Percentiles rank a stretch among this genome's conserved stretches.
Conservation (phyloP, 2,329 filamentous ascomycete species). For the Corynespora cassiicola region DNA sequence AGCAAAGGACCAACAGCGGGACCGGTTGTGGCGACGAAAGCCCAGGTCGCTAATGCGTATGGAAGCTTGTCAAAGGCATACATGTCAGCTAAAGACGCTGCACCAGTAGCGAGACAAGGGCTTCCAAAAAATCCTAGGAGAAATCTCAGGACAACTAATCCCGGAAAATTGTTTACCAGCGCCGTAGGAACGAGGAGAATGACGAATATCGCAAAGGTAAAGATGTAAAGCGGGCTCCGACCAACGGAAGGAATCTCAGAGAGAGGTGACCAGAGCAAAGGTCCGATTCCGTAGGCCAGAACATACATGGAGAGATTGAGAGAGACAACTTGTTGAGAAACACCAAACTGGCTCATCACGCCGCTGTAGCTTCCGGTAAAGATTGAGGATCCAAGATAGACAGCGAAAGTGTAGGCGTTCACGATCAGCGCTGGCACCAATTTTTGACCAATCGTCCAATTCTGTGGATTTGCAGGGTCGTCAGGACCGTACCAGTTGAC, state of each 20-base stretch:
- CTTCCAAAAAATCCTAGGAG: constrained; percentile 31
- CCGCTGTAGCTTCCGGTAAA: constrained; percentile 48
- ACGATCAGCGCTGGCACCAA: too few species aligned
- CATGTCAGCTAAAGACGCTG: constrained; percentile 30
- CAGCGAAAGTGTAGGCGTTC: constrained; percentile 66
- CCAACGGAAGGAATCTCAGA: constrained; percentile 66
- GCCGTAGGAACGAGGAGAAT: constrained; percentile 69
- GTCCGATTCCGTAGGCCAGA: constrained; percentile 67
- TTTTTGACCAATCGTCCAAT: constrained; percentile 41
- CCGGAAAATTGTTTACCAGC: constrained; percentile 64
- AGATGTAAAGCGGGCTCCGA: constrained; percentile 69
- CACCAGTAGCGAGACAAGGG: constrained; percentile 31
- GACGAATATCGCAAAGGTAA: constrained; percentile 70
- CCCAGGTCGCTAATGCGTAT: constrained; percentile 48
- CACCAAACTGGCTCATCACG: constrained; percentile 58
- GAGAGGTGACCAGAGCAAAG: constrained; percentile 58
- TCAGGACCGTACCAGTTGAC: constrained; percentile 49
- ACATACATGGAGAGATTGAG: constrained; percentile 82
- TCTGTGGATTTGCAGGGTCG: constrained; percentile 44
- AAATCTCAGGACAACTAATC: constrained; percentile 59
- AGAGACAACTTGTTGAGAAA: constrained; percentile 66
- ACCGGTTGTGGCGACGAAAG: constrained; percentile 39
- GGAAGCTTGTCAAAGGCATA: constrained; percentile 41
- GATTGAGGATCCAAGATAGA: constrained; percentile 56
- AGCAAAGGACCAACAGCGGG: constrained; percentile 32